phyloP scores from a whole-genome alignment of 2,329 filamentous ascomycete genomes.

The Stagonosporopsis chrysanthemi region DNA sequence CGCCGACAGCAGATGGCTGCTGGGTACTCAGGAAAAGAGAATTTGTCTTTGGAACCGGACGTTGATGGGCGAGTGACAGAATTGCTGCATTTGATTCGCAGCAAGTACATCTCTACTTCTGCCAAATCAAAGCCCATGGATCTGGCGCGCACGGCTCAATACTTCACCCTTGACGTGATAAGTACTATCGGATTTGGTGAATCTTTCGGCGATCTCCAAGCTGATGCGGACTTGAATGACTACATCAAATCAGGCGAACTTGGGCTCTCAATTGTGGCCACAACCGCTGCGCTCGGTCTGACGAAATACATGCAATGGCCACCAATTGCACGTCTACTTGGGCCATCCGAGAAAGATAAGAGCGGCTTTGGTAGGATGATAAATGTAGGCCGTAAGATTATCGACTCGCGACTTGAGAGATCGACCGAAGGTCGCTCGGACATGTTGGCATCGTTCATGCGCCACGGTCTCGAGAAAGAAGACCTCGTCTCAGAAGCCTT shows the following conservation, averaged over 20 bases:
- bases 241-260: constrained; percentile 54
- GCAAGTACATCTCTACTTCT: constrained; percentile 49
- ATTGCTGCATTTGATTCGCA: constrained; percentile 56
- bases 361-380: constrained; percentile 36
- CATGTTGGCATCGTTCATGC: constrained; percentile 62
- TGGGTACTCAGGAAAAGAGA: constrained; percentile 62
- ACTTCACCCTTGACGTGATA: constrained; percentile 63
- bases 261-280: constrained; percentile 15
- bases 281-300: constrained; percentile 22
- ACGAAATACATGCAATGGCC: constrained; percentile 26
- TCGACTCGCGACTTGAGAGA: constrained; percentile 33
- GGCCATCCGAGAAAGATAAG: constrained; percentile 43
- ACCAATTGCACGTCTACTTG: constrained; percentile 29
- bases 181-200: constrained; percentile 60
- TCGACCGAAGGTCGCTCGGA: constrained; percentile 56
- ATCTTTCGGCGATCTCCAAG: constrained; percentile 58
- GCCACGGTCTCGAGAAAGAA: constrained; percentile 51
- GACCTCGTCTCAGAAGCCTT: constrained; percentile 52
- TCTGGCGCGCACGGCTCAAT: constrained; percentile 57
- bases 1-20: constrained; percentile 56
- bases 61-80: constrained; percentile 57
- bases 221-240: constrained; percentile 56
- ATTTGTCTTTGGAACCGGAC: constrained; percentile 56
- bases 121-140: constrained; percentile 48
- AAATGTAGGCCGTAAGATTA: constrained; percentile 25